phyloP scores from a whole-genome alignment of 345 rosid genomes.

The Arabidopsis arenosa region DNA sequence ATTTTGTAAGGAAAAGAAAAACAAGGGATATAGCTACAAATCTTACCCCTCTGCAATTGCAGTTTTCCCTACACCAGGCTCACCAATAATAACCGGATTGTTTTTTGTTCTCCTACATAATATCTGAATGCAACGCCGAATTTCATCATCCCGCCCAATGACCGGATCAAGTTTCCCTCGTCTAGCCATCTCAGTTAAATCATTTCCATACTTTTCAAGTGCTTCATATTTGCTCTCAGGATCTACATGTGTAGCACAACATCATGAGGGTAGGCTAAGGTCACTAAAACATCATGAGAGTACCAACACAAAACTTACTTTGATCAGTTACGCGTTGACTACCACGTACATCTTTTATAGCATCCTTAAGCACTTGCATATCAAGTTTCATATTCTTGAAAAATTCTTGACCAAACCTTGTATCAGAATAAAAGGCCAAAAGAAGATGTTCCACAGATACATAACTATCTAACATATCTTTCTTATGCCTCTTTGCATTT shows the following conservation, averaged over 20 bases:
- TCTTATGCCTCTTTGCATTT: constrained; percentile 64
- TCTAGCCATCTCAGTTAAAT: constrained; percentile 87
- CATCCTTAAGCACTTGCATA: constrained; percentile 71
- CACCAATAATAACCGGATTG: constrained; percentile 94
- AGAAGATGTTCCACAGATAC: constrained; percentile 83
- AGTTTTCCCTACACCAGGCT: constrained; percentile 97
- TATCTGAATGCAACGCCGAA: constrained; percentile 83
- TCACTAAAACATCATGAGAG: not conserved
- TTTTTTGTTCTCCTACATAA: constrained; percentile 92
- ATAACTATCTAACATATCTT: constrained; percentile 78
- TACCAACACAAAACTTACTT: constrained; percentile 50
- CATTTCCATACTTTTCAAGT: constrained; percentile 87
- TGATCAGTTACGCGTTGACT: constrained; percentile 92
- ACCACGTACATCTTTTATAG: constrained; percentile 74
- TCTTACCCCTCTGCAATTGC: constrained; percentile 51
- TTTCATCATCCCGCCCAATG: constrained; percentile 90
- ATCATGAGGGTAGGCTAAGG: not conserved
- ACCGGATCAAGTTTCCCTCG: constrained; percentile 97
- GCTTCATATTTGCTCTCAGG: constrained; percentile 89
- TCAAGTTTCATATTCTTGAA: constrained; percentile 60
- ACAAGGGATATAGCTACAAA: not conserved
- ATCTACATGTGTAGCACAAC: constrained; percentile 51
- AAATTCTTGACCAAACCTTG: constrained; percentile 74
- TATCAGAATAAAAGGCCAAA: constrained; percentile 70
- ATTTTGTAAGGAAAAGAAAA: not conserved